Evolutionary conservation across 441 rosid genomes (phyloP), one percentile per base, ranked within the genome.

Genomic region (Cnidoscolus chayamansa): DNA sequence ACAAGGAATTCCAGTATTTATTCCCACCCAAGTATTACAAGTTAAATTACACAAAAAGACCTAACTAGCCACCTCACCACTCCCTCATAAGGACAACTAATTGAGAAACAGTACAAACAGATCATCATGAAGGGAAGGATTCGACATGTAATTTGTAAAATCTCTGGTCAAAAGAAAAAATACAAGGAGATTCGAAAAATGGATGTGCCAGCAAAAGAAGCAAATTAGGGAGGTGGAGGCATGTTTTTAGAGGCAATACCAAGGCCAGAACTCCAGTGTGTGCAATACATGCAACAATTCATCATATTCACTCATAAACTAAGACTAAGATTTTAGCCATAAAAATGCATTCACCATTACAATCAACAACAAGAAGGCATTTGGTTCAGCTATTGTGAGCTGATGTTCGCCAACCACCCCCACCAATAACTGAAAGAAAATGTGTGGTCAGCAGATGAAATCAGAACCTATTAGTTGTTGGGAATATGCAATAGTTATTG

Each of bases 1-100:
- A 25, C 45, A 72, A 47, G 15, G 35, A 53, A 60, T 43, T 17
- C 59, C 49, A 48, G 2, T 17, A 66, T 64, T 71, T 10, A 59
- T 63, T 60, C 32, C 43, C 71, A 19, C 25, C 17, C 56, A 64
- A 67, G 55, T 31, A 15, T 11, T 48, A 66, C 43, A 56, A 73
- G 1, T 56, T 30, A 13, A 67, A 30, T 58, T 47, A 37, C 7
- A 1, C 48, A 25, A 67, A 30, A 47, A 60, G 48, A 32, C 32
- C 13, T 70, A 25, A 63, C 0, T 10, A 58, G 70, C 32, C 63
- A 13, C 51, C 54, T 7, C 1, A 11, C 53, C 11, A 2, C 67
- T 31, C 51, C 0, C 3, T 3, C 51, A 30, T 8, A 37, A 40
- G 67, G 68, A 4, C 17, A 10, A 20, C 4, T 25, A 65, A 12